Base-by-base conservation (phyloP, 2,329 filamentous ascomycete genomes). In the Aspergillus tanneri region DNA sequence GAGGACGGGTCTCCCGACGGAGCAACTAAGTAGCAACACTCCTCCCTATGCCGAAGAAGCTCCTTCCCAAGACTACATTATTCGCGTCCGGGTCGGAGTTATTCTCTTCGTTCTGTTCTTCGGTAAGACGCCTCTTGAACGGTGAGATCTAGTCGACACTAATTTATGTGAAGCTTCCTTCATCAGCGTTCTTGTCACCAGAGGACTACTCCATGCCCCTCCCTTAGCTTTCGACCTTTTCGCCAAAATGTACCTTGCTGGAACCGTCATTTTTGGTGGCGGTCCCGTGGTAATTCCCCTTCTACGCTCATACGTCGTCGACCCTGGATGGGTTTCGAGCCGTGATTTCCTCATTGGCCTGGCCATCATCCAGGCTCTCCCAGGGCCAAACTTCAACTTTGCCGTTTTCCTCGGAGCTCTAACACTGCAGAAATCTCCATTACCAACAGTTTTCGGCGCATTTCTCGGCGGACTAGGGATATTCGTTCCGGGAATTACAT, bases 271-370 rank as follows among this genome's bases (percentile, higher is more conserved):
- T 54, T 82, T 84, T 41, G 83, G 83, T 3, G 82, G 83, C 2
- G 83, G 83, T 0, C 83, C 83, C 0, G 82, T 85, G 0, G 83
- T 86, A 0, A 84, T 86, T 36, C 83, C 83, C 0, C 73, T 86
- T 0, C 71, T 86, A 1, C 73, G 81, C 14, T 77, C 83, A 27
- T 73, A 73, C 56, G 72, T 88, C 27, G 86, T 88, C 0, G 75
- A 77, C 0, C 82, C 85, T 19, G 82, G 83, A 5, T 90, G 85
- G 85, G 85, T 90, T 0, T 80, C 77, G 0, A 74, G 83, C 0
- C 78, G 86, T 3, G 84, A 90, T 61, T 89, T 90, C 61, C 72
- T 90, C 0, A 81, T 89, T 40, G 86, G 86, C 0, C 78, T 90
- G 0, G 87, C 86, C 6, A 76, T 90, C 44, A 84, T 83, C 14